phyloP scores from a whole-genome alignment of 179 eudicot genomes.

The Spinacia oleracea region DNA sequence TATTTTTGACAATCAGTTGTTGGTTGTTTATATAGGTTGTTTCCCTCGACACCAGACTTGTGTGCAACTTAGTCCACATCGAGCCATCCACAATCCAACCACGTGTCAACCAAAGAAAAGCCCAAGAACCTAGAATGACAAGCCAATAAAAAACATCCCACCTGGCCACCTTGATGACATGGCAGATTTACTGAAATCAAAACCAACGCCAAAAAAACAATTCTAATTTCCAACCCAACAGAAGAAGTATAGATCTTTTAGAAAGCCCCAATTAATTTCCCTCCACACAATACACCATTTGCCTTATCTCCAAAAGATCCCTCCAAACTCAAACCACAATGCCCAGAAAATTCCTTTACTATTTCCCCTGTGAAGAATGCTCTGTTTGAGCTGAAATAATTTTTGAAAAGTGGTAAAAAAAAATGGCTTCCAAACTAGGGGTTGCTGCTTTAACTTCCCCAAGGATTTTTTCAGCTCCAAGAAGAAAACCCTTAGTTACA shows the following conservation, averaged over 20 bases:
- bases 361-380: slow-evolving; percentile 5
- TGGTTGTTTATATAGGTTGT: too few species aligned
- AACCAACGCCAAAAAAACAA: neutral
- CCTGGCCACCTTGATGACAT: slow-evolving; percentile 17
- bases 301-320: slow-evolving; percentile 38
- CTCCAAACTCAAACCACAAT: slow-evolving; percentile 29
- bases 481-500: slow-evolving; percentile 41
- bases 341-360: slow-evolving; percentile 26
- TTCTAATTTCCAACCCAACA: neutral
- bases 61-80: neutral
- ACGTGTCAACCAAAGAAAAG: slow-evolving; percentile 24
- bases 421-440: slow-evolving; percentile 73
- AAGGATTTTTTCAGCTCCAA: slow-evolving; percentile 39
- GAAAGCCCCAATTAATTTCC: slow-evolving; percentile 15
- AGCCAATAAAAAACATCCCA: neutral
- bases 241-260: slow-evolving; percentile 8
- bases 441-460: slow-evolving; percentile 49
- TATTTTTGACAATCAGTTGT: too few species aligned
- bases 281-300: slow-evolving; percentile 37
- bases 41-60: neutral
- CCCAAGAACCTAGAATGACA: neutral
- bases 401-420: neutral
- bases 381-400: slow-evolving; percentile 4
- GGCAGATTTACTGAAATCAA: slow-evolving; percentile 22
- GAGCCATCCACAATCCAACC: neutral